phyloP scores from a whole-genome alignment of 148 eudicot species.

The Fagopyrum tataricum region DNA sequence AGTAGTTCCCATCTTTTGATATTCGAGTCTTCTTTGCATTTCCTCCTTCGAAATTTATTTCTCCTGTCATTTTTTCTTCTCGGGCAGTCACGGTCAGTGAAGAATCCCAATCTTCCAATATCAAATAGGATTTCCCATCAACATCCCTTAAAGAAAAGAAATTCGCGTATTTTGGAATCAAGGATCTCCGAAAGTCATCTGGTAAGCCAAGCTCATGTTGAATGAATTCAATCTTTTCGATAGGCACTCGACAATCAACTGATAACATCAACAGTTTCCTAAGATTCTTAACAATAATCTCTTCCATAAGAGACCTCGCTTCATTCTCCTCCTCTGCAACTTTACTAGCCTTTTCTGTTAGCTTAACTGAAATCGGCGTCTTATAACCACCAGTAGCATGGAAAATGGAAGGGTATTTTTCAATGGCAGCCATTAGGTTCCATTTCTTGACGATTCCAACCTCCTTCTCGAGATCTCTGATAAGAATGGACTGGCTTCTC shows the following conservation, averaged over 20 bases:
- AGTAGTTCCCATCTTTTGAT: slow-evolving; percentile 74
- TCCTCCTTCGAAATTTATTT: slow-evolving; percentile 25
- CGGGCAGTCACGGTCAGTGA: slow-evolving; percentile 64
- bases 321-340: slow-evolving; percentile 59
- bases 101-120: slow-evolving; percentile 82
- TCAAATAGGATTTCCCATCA: slow-evolving; percentile 43
- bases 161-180: slow-evolving; percentile 60
- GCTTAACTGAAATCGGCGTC: slow-evolving; percentile 47
- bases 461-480: slow-evolving; percentile 89
- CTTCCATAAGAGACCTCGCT: slow-evolving; percentile 64
- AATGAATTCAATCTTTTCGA: slow-evolving; percentile 60
- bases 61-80: slow-evolving; percentile 43
- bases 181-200: slow-evolving; percentile 39
- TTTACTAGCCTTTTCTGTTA: slow-evolving; percentile 55
- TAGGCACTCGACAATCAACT: slow-evolving; percentile 67
- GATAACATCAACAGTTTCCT: slow-evolving; percentile 86
- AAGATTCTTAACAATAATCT: slow-evolving; percentile 66
- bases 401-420: slow-evolving; percentile 75
- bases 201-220: slow-evolving; percentile 69
- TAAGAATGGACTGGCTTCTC: slow-evolving; percentile 48
- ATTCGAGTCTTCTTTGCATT: slow-evolving; percentile 34
- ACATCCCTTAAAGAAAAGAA: slow-evolving; percentile 53
- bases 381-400: slow-evolving; percentile 54
- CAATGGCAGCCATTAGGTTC: slow-evolving; percentile 80
- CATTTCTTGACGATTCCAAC: slow-evolving; percentile 92